phyloP scores from a whole-genome alignment of 495 filamentous ascomycete genomes.

The Aspergillus affinis region DNA sequence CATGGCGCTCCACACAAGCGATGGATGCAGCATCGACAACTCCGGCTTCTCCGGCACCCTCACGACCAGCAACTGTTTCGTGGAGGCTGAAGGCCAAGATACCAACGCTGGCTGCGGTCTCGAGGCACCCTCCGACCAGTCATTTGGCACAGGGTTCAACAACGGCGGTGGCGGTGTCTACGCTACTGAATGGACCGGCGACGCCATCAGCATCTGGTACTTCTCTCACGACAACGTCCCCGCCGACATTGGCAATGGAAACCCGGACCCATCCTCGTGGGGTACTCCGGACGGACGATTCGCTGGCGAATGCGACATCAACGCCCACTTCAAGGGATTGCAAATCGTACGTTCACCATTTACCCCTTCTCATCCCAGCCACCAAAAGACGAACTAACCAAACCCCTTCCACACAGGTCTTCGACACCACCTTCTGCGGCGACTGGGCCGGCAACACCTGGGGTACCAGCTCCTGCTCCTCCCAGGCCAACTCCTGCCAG shows the following conservation, averaged over 20 bases:
- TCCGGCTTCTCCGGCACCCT: constrained; percentile 45
- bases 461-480: constrained; percentile 28
- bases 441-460: constrained; percentile 58
- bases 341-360: constrained; percentile 50
- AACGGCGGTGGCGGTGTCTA: constrained; percentile 56
- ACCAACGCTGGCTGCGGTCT: constrained; percentile 58
- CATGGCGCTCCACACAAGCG: constrained; percentile 66
- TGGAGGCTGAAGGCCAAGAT: constrained; percentile 43
- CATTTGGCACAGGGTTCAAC: constrained; percentile 61
- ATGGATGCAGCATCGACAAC: constrained; percentile 55
- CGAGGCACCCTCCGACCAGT: constrained; percentile 25
- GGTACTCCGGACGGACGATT: constrained; percentile 59
- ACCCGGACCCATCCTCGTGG: constrained; percentile 60
- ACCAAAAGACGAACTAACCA: background rate
- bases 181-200: constrained; percentile 61
- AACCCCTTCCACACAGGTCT: constrained; percentile 36
- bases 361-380: background rate
- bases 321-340: constrained; percentile 58
- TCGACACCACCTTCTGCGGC: constrained; percentile 70
- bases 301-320: constrained; percentile 58
- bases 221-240: constrained; percentile 53
- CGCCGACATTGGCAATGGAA: constrained; percentile 46
- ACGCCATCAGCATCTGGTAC: constrained; percentile 63
- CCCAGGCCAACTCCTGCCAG: constrained; percentile 52
- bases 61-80: constrained; percentile 50